Base-by-base conservation (phyloP, 495 filamentous ascomycete species). In the Zalerion maritima region DNA sequence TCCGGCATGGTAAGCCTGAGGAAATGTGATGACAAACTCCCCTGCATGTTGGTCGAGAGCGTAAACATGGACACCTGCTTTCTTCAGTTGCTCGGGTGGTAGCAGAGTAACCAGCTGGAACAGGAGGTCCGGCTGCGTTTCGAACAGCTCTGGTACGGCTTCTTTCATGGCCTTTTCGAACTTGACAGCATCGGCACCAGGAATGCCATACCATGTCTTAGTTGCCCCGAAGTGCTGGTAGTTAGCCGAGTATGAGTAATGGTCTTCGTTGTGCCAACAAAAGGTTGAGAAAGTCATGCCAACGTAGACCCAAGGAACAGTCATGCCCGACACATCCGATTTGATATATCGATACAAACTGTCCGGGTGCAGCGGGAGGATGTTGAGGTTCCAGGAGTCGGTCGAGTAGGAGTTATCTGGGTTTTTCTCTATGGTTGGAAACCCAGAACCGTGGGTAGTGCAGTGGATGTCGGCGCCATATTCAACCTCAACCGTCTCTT, bases 221-320 rank as follows among this genome's bases (percentile, higher is more conserved):
- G 91, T 99, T 1, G 87, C 81, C 21, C 89, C 89, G 46, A 99
- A 94, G 45, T 99, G 89, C 43, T 99, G 89, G 41, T 99, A 99
- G 43, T 99, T 99, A 22, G 89, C 79, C 12, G 89, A 99, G 50
- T 99, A 99, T 1, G 89, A 74, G 43, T 92, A 94, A 43, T 99
- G 89, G 49, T 99, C 89, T 48, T 99, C 89, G 37, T 92, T 92
- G 47, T 99, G 89, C 89, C 89, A 99, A 52, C 89, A 99, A 48
- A 99, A 99, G 3, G 87, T 94, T 2, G 89, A 96, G 52, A 99
- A 99, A 43, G 85, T 91, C 89, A 99, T 99, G 35, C 89, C 89
- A n/a, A 99, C 91, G 48, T 99, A 99, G 4, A 96, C 73, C 89
- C 89, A 99, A 10, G 89, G 89, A 4, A 99, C 87, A 1, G 89